Evolutionary conservation across 1,139 yeast species (phyloP), one percentile per base, ranked within the genome.

Genomic region (Yamadazyma taylorii): DNA sequence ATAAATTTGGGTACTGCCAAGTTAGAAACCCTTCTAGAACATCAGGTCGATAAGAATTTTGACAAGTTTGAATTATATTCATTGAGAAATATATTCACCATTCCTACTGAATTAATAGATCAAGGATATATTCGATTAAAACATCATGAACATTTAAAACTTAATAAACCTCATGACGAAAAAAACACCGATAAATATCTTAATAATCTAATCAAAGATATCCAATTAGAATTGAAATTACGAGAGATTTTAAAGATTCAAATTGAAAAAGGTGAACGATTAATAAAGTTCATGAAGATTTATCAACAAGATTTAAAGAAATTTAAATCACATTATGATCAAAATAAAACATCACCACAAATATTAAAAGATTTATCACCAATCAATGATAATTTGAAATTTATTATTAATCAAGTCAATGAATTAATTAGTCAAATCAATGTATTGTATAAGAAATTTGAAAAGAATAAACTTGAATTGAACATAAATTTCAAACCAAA

Each of bases 11-110:
- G 97, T 0, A 81, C 94, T 0, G 94, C 87, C 1, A 81, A 84
- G 51, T 63, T 90, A 32, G 97, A 89, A 52, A 80, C 92, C 0
- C 61, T 86, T 30, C 56, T 90, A 39, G 96, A 87, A 52, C 77
- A 79, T 41, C 75, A 81, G 3, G 85, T 89, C n/a, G 96, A 89
- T 60, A 73, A 73, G 50, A 85, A 86, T 54, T 89, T 88, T 57
- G 97, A 90, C 60, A 83, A 83, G 57, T 82, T 87, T 53, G 97
- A 90, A 63, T 65, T 89, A 25, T 90, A 89, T 56, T 78, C 87
- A 4, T 62, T 88, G 37, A 63, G 96, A 51, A 90, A 90, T 56
- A 78, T 90, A 15, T 69, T 90, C 39, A 75, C 76, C 9, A 66
- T 90, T 11, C 96, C 96, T 0, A 62, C 61, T 4, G 85, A 84